Evolutionary conservation across 2,329 filamentous ascomycete genomes (phyloP), one percentile per base, ranked within the genome.

Genomic region (Penicillium sp.): DNA sequence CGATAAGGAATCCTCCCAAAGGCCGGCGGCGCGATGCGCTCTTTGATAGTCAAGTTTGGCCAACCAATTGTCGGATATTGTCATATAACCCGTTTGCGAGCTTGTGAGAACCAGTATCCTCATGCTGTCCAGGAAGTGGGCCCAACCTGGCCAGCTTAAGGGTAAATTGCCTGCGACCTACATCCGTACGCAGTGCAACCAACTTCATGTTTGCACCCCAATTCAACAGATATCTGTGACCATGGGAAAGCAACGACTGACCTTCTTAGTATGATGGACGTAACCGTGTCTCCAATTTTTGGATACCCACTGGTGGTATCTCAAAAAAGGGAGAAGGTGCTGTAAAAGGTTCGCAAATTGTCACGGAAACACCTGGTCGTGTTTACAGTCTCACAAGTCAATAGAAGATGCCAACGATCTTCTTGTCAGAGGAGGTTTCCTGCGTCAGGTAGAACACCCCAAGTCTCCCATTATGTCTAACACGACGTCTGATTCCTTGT

Each of bases 251-350:
- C 27, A 46, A 42, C 18, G 39, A 43, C 49, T 61, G 33, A 58
- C 33, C 32, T 25, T 18, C 51, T 25, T 43, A 83, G 78, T 67
- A 66, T 55, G 80, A 84, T 68, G 71, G 75, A 39, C 72, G 81
- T 54, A 76, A 72, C 60, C 76, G 84, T 53, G 67, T 91, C 8
- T 91, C 88, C 3, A 83, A 76, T 39, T 80, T 90, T 67, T 96
- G 90, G 88, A 76, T 84, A 27, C 88, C 90, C 2, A 87, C 84
- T 1, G 83, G 84, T 38, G 83, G 85, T 6, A 81, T 87, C 46
- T 75, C 82, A 5, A 69, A 73, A 37, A 72, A 73, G 49, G 73
- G 75, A 36, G 73, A 73, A 26, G 72, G 78, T 38, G 74, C 77
- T 45, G 81, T 61, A 47, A 67, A 63, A 57, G 66, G 67, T 70